Percentiles rank a stretch among this genome's conserved stretches.
Conservation (phyloP, 306 rosid species). For the Prinsepia uniflora region DNA sequence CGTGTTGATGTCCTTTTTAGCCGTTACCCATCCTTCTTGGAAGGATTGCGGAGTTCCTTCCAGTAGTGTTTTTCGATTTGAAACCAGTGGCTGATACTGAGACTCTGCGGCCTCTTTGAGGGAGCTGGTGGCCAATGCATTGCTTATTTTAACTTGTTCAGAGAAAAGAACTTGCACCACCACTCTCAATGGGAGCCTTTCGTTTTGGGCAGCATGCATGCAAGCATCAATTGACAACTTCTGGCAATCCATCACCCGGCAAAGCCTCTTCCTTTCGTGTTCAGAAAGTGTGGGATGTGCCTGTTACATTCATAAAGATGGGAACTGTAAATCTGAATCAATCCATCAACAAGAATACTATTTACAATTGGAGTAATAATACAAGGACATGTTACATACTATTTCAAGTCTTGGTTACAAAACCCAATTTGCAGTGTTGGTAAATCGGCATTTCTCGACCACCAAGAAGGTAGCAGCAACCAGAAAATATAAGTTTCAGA, state of each 20-base stretch:
- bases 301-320: constrained; percentile 37
- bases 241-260: constrained; percentile 97
- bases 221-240: constrained; percentile 97
- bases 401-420: neutral
- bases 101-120: constrained; percentile 64
- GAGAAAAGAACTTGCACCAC: constrained; percentile 97
- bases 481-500: neutral
- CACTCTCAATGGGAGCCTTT: constrained; percentile 88
- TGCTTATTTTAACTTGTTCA: constrained; percentile 89
- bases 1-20: constrained; percentile 91
- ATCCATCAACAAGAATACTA: neutral
- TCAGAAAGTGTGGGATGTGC: constrained; percentile 93
- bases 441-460: neutral
- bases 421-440: neutral
- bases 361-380: neutral
- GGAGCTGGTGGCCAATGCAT: constrained; percentile 58
- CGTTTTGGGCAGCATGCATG: constrained; percentile 96
- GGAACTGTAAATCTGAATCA: constrained; percentile 8
- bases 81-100: constrained; percentile 55
- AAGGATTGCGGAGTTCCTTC: constrained; percentile 95
- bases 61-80: constrained; percentile 71
- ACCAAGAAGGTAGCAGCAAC: neutral
- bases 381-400: neutral
- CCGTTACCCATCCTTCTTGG: constrained; percentile 95
- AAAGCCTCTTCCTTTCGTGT: constrained; percentile 91